Percentiles rank a stretch among this genome's conserved stretches.
Evolutionary conservation across 345 rosid genomes (phyloP).

Genomic region (Rubroshorea leprosula): DNA sequence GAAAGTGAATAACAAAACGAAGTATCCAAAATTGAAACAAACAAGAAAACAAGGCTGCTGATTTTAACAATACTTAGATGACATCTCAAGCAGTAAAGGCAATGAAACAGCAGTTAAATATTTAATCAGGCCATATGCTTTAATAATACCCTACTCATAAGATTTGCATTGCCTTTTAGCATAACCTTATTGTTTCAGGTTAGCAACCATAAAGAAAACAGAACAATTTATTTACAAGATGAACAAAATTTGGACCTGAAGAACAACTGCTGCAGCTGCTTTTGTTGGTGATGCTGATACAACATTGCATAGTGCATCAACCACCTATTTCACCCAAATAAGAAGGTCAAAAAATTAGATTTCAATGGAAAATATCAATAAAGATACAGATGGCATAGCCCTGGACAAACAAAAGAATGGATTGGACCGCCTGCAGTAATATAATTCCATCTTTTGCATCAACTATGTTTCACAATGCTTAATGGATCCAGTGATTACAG

Average conservation of each 20-base stretch:
- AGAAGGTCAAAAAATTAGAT: slow-evolving; percentile 5
- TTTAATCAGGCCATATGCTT: not conserved
- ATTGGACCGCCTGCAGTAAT: no score
- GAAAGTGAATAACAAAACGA: slow-evolving; percentile 29
- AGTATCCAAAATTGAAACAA: not conserved
- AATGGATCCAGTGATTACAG: no score
- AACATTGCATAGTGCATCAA: slow-evolving; percentile 91
- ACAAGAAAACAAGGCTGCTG: slow-evolving; percentile 12
- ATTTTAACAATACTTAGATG: slow-evolving; percentile 3
- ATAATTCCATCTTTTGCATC: no score
- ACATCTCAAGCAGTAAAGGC: not conserved
- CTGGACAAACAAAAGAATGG: no score
- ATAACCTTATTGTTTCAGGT: slow-evolving; percentile 4
- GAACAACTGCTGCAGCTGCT: slow-evolving; percentile 91
- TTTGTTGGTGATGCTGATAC: slow-evolving; percentile 85
- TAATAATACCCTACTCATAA: no score
- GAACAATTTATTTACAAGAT: slow-evolving; percentile 6
- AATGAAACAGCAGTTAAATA: slow-evolving; percentile 5
- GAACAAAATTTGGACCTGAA: slow-evolving; percentile 71
- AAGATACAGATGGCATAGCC: no score
- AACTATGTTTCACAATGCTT: no score
- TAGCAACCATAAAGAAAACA: slow-evolving; percentile 8
- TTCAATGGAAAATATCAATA: no score
- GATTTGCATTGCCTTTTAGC: no score
- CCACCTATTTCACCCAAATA: slow-evolving; percentile 48